These are phyloP conservation scores for Kregervanrija fluxuum DNA, from an alignment of 805 yeast species.

Conservation along the genomic window DNA sequence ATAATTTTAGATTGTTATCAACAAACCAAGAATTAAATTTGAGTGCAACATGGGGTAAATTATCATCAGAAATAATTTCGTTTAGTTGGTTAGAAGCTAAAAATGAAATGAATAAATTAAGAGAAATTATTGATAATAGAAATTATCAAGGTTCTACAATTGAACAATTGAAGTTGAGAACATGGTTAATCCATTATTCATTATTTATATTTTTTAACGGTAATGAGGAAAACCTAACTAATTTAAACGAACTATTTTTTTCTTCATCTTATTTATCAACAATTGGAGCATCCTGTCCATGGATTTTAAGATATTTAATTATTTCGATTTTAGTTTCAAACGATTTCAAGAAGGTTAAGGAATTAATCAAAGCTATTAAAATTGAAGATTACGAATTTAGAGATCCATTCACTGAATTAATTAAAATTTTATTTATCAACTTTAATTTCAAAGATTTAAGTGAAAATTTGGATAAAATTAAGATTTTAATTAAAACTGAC, in stretches of 20 bases:
- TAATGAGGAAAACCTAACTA: conserved; percentile 28
- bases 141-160: conserved; percentile 43
- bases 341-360: conserved; percentile 45
- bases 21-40: conserved; percentile 41
- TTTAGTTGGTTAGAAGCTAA: conserved; percentile 46
- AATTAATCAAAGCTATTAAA: conserved; percentile 46
- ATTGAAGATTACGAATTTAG: conserved; percentile 59
- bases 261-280: conserved; percentile 55
- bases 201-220: conserved; percentile 47
- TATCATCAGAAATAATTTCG: conserved; percentile 53
- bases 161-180: conserved; percentile 53
- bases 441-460: conserved; percentile 52
- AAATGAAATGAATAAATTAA: conserved; percentile 45
- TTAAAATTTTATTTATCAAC: conserved; percentile 47
- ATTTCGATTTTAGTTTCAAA: conserved; percentile 45
- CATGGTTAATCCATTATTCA: conserved; percentile 67
- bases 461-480: conserved; percentile 39
- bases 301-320: conserved; percentile 59
- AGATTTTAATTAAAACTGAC: conserved; percentile 43
- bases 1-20: conserved; percentile 50
- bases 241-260: conserved; percentile 49
- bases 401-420: conserved; percentile 56
- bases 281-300: conserved; percentile 65
- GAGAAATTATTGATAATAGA: conserved; percentile 53
- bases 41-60: conserved; percentile 62